A percentile compares a stretch with the other conserved stretches of the same genome.
These are phyloP conservation scores for Aphanomyces invadans DNA, from an alignment of 352 stramenopile species.

Conservation along the genomic window DNA sequence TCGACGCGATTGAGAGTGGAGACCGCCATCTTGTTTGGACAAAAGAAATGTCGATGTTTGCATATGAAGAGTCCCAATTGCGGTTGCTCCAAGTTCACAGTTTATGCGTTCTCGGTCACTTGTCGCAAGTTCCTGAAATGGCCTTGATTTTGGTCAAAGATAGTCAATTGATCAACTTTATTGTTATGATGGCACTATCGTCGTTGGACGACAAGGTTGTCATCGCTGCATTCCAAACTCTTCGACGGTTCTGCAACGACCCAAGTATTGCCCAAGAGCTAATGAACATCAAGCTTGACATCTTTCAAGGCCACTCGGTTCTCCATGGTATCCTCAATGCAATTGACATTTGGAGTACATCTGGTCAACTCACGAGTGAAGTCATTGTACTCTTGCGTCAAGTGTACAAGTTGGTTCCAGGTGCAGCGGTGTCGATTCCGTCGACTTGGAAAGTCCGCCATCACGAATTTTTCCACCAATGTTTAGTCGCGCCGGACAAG, in stretches of 20 bases:
- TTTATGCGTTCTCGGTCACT: neutral
- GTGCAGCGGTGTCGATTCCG: neutral
- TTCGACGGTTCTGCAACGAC: neutral
- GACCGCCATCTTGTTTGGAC: neutral
- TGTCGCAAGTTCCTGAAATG: neutral
- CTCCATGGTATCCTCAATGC: constrained; percentile 7
- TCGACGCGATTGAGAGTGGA: neutral
- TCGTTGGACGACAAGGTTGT: neutral
- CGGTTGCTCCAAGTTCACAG: constrained; percentile 1
- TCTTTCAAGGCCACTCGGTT: neutral
- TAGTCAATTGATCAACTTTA: neutral
- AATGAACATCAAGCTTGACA: neutral
- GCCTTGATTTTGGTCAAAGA: neutral
- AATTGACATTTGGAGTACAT: constrained; percentile 11
- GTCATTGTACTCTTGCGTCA: constrained; percentile 5
- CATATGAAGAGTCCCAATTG: neutral
- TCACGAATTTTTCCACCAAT: neutral
- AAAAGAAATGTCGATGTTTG: neutral
- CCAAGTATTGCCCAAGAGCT: neutral
- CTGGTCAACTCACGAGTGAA: neutral
- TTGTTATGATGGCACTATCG: constrained; percentile 10
- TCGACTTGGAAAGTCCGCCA: neutral
- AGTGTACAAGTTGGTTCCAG: constrained; percentile 5
- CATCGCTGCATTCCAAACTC: neutral
- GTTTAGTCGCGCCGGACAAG: neutral